Evolutionary conservation across 2,329 filamentous ascomycete genomes (phyloP), one percentile per base, ranked within the genome.

Genomic region (Ciborinia camelliae): DNA sequence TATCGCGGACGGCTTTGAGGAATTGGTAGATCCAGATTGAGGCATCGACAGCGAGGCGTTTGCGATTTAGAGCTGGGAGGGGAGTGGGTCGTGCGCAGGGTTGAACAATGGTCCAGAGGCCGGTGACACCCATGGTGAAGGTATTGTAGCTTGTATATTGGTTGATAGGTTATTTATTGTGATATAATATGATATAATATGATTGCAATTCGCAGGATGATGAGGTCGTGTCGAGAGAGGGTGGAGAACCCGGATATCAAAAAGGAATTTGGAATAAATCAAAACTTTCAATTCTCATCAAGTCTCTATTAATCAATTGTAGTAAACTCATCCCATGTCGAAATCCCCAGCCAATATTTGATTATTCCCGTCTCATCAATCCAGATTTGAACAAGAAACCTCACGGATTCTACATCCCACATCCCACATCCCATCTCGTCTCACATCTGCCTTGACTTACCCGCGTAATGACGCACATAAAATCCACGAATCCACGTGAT

Each of bases 11-110:
- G 12, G 96, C 95, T 80, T 99, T 99, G 72, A 99, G 86, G 74
- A 99, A 99, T 75, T 99, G 95, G 82, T 99, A 99, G 72, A 99
- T 98, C 95, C 95, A 99, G 76, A 99, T 99, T 15, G 93, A 97
- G 65, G 96, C 95, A 79, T 99, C 95, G 70, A 99, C 92, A 54
- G 95, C 96, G 58, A 99, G 89, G 20, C 95, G 92, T 79, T 97
- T 97, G 71, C 90, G 91, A 77, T 98, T 98, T 67, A 99, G 87
- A 18, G 94, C 97, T 72, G 96, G 93, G 72, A 99, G 89, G 77
- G 97, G 97, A 68, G 96, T 96, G 26, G 95, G 96, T 45, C 95
- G 90, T 55, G 95, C 95, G 75, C 92, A 97, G 53, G 95, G 95
- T 79, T 97, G 91, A 69, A 98, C 83, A 61, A 99, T 92, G 68